phyloP scores from a whole-genome alignment of 305 asterid genomes.

The Fraxinus dipetala region DNA sequence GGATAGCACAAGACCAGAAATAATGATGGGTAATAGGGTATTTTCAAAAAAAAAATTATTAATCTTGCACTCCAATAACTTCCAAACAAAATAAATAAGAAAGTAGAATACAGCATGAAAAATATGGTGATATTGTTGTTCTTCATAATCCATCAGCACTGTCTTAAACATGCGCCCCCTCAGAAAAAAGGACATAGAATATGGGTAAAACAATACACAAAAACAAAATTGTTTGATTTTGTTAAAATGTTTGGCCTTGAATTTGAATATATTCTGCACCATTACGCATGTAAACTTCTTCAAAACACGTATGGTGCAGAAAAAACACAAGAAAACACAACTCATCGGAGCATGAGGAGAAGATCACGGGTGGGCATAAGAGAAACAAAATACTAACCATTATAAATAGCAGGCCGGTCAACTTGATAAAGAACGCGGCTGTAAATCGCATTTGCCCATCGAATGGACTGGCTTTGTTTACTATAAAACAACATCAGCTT shows the following conservation, averaged over 20 bases:
- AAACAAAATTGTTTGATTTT: neutral
- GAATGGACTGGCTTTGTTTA: slow-evolving; percentile 84
- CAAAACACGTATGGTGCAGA: neutral
- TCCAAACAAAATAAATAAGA: neutral
- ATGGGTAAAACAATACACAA: neutral
- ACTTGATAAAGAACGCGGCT: slow-evolving; percentile 64
- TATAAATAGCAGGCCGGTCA: slow-evolving; percentile 75
- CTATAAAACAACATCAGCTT: slow-evolving; percentile 75
- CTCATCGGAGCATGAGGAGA: neutral
- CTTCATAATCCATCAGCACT: neutral
- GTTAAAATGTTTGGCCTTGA: neutral
- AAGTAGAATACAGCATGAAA: neutral
- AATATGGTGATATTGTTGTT: neutral
- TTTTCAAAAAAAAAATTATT: neutral
- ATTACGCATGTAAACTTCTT: neutral
- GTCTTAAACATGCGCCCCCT: neutral
- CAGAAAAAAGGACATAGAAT: neutral
- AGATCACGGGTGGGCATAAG: neutral
- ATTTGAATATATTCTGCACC: neutral
- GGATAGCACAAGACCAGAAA: slow-evolving; percentile 2
- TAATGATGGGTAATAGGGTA: neutral
- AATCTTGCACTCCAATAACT: neutral
- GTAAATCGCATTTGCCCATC: slow-evolving; percentile 80
- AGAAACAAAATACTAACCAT: slow-evolving; percentile 50
- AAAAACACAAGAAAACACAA: neutral